Evolutionary conservation across 495 filamentous ascomycete species (phyloP).

Genomic region (Saxophila tyrrhenica): DNA sequence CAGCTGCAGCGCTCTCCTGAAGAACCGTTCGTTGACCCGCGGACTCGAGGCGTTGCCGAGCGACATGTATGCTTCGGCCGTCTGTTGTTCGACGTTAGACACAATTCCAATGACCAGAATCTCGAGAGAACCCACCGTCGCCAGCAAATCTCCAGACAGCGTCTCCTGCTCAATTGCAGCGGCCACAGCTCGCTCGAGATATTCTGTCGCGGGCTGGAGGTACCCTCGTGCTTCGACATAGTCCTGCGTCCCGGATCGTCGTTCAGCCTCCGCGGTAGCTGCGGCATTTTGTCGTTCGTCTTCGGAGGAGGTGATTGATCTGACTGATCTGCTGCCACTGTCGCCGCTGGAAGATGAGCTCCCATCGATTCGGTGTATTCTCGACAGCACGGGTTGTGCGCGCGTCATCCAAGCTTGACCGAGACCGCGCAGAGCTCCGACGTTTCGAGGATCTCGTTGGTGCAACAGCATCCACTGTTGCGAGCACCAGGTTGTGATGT

Average conservation of each 20-base stretch:
- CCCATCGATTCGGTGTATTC: constrained; percentile 37
- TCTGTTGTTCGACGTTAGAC: constrained; percentile 24
- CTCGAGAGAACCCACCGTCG: constrained; percentile 28
- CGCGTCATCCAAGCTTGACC: constrained; percentile 40
- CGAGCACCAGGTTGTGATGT: constrained; percentile 39
- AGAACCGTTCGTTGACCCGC: constrained; percentile 34
- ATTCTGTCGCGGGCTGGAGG: constrained; percentile 39
- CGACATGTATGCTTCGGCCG: constrained; percentile 43
- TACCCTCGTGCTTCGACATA: constrained; percentile 41
- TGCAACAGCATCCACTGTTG: constrained; percentile 35
- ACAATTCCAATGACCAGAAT: neutral
- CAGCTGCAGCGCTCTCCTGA: constrained; percentile 36
- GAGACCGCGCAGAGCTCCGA: constrained; percentile 35
- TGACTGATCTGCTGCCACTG: constrained; percentile 12
- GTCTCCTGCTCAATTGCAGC: constrained; percentile 27
- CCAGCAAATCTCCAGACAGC: constrained; percentile 33
- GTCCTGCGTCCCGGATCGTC: constrained; percentile 30
- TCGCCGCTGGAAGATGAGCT: constrained; percentile 27
- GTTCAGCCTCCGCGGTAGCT: constrained; percentile 28
- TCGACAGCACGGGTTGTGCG: constrained; percentile 37
- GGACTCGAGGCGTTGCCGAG: constrained; percentile 40
- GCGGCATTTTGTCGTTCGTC: constrained; percentile 17
- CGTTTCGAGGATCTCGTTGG: constrained; percentile 31
- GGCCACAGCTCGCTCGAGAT: constrained; percentile 35
- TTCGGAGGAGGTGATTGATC: constrained; percentile 13